phyloP scores from a whole-genome alignment of 1,284 basidiomycete species.

The Gymnopus androsaceus region DNA sequence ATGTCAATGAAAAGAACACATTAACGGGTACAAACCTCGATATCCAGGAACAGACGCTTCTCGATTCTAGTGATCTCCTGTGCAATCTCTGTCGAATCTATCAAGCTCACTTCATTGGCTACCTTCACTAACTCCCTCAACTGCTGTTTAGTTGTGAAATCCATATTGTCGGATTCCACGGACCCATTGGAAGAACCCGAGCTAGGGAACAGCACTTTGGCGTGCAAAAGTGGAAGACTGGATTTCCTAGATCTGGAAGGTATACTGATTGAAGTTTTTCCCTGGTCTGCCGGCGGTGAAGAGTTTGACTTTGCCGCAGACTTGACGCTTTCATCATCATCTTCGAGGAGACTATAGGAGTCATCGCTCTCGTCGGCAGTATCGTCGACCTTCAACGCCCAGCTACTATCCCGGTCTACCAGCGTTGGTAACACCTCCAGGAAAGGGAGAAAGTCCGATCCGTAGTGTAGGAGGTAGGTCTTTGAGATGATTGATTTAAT shows the following conservation, averaged over 20 bases:
- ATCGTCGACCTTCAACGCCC: conserved; percentile 68
- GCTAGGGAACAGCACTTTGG: conserved; percentile 39
- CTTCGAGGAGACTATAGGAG: conserved; percentile 50
- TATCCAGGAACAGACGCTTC: conserved; percentile 62
- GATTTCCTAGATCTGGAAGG: conserved; percentile 59
- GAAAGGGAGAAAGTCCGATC: conserved; percentile 77
- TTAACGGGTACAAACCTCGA: conserved; percentile 51
- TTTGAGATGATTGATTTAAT: conserved; percentile 76
- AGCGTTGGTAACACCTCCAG: conserved; percentile 63
- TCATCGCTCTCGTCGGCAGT: conserved; percentile 65
- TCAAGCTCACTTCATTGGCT: conserved; percentile 52
- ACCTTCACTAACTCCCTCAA: conserved; percentile 62
- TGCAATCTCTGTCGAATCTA: conserved; percentile 66
- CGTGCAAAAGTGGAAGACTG: conserved; percentile 53
- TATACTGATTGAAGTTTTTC: not conserved
- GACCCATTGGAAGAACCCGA: conserved; percentile 26
- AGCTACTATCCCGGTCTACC: conserved; percentile 64
- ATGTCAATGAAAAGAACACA: conserved; percentile 2
- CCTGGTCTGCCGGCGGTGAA: conserved; percentile 19
- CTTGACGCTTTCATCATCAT: conserved; percentile 49
- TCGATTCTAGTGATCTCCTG: conserved; percentile 77
- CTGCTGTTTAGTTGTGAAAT: conserved; percentile 50
- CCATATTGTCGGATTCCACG: conserved; percentile 25
- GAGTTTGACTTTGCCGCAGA: conserved; percentile 26
- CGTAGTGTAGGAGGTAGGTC: conserved; percentile 79